Evolutionary conservation across 495 filamentous ascomycete species (phyloP), one percentile per base, ranked within the genome.

Genomic region (Xylaria cubensis): DNA sequence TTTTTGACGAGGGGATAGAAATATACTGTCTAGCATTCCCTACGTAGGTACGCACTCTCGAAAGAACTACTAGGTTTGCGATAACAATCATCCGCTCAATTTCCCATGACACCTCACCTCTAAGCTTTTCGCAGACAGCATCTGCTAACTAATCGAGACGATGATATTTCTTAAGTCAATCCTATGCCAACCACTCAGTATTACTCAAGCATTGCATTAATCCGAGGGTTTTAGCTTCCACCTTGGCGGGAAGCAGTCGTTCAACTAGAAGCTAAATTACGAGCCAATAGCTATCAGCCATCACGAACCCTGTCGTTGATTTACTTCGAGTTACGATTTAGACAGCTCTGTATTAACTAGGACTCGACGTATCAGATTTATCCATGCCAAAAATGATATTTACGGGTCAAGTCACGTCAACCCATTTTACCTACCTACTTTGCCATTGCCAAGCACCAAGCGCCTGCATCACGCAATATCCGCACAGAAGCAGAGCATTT

Each of bases 401-500:
- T 15, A 7, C 42, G 17, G 42, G 12, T 65, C 24, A 48, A 34
- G 42, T 48, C 42, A 65, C n/a, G 26, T 26, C 24, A 26, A 21
- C 48, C 4, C 29, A 21, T 53, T 53, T 51, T 12, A 69, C 41
- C 21, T 55, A 69, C 53, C 53, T 48, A n/a, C 53, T 46, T 69
- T 24, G 67, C 41, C 12, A 46, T 48, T 24, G 67, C 67, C 67
- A 69, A 69, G 67, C n/a, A 44, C 56, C 9, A 21, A 61, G 39
- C 67, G 67, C 41, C 42, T n/a, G 59, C 17, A 64, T 71, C 69
- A 71, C 69, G 69, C 69, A 71, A 71, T 58, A 71, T 15, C 21
- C 62, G 29, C 61, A 56, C 50, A 44, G 44, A 71, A 64, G 65
- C 36, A 61, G 34, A 34, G 3, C n/a, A 15, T 46, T 68, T 64